Percentiles rank a stretch among this genome's conserved stretches.
Evolutionary conservation across 805 yeast species (phyloP).

Genomic region (Diddensiella transvaalensis): DNA sequence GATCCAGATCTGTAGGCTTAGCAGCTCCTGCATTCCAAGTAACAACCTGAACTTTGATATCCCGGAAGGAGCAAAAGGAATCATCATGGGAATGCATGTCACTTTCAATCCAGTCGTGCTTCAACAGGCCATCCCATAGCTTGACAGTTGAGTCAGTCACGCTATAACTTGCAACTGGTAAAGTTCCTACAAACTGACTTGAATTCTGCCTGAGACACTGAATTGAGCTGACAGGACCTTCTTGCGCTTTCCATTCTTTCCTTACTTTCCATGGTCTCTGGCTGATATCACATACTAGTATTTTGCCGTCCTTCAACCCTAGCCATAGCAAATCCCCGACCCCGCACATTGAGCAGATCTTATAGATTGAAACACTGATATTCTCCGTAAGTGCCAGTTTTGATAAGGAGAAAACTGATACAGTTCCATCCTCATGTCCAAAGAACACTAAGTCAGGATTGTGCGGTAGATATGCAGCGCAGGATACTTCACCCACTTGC

Average conservation of each 20-base stretch:
- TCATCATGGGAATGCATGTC: constrained; percentile 28
- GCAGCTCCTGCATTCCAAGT: constrained; percentile 43
- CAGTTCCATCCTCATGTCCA: constrained; percentile 40
- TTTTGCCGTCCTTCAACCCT: constrained; percentile 36
- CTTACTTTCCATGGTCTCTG: constrained; percentile 33
- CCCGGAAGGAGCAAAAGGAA: constrained; percentile 28
- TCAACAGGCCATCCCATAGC: constrained; percentile 36
- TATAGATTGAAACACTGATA: constrained; percentile 31
- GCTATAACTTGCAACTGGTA: constrained; percentile 28
- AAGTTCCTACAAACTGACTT: constrained; percentile 19
- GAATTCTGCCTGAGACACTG: constrained; percentile 15
- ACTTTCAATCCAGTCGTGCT: constrained; percentile 32
- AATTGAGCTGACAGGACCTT: constrained; percentile 25
- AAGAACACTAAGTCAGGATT: constrained; percentile 32
- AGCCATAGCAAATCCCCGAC: constrained; percentile 35
- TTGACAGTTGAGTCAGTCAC: constrained; percentile 24
- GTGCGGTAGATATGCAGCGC: constrained; percentile 25
- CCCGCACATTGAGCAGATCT: constrained; percentile 27
- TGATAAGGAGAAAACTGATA: constrained; percentile 30
- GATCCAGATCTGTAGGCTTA: constrained; percentile 31
- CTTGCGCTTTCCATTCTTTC: constrained; percentile 39
- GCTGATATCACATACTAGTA: constrained; percentile 33
- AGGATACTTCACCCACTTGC: constrained; percentile 31
- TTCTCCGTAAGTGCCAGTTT: constrained; percentile 28
- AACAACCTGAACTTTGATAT: constrained; percentile 31